These are phyloP conservation scores for Neonectria sp. DNA, from an alignment of 2,329 filamentous ascomycete species.

Conservation along the genomic window DNA sequence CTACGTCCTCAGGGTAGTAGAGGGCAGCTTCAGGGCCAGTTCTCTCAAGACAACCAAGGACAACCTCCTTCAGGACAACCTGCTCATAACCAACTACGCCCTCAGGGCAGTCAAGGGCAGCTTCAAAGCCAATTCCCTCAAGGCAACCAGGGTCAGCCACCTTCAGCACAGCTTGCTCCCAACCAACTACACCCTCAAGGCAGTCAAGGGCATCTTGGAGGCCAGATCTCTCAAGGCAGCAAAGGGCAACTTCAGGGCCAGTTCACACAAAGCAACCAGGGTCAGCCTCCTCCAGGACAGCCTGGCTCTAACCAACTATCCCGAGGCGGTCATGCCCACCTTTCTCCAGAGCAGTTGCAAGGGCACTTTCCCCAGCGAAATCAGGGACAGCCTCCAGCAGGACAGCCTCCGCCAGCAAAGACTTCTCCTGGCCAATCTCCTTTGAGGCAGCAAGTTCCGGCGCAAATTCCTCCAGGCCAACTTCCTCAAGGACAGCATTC, in stretches of 20 bases:
- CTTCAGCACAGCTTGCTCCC: conserved; percentile 10
- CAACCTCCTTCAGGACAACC: neutral
- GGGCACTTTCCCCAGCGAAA: neutral
- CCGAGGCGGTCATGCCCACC: neutral
- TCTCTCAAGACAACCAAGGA: neutral
- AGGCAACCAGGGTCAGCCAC: neutral
- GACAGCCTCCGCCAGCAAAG: neutral
- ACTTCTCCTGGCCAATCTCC: neutral
- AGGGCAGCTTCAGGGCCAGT: neutral
- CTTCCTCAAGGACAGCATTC: neutral
- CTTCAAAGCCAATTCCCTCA: neutral
- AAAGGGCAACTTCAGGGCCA: neutral
- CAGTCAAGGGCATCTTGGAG: neutral
- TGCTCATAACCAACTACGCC: neutral
- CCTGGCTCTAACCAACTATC: neutral
- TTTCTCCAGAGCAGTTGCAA: neutral
- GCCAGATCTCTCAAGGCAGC: neutral
- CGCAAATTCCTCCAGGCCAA: neutral
- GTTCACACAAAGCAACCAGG: neutral
- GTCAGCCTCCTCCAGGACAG: neutral
- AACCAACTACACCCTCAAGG: neutral
- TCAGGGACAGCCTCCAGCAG: neutral
- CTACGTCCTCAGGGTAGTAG: neutral
- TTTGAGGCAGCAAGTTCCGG: neutral
- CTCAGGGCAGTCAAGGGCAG: neutral